phyloP scores from a whole-genome alignment of 2,329 filamentous ascomycete species.

The Tolypocladium album region DNA sequence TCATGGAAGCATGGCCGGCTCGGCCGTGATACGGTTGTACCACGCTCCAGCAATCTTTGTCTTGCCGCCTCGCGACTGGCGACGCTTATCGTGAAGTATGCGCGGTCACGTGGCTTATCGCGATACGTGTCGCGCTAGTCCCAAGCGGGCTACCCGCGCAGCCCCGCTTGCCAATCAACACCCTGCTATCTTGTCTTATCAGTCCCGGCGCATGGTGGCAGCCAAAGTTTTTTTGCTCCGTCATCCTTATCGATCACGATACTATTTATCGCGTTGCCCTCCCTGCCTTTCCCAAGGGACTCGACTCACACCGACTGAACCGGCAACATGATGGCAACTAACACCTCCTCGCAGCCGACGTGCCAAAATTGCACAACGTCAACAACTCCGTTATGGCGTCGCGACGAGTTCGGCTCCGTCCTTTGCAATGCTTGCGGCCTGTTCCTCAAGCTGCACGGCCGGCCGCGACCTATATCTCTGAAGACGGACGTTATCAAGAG shows the following conservation, averaged over 20 bases:
- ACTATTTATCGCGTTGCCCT: slow-evolving; percentile 19
- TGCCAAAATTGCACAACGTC: slow-evolving; percentile 96
- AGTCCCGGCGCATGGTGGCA: slow-evolving; percentile 15
- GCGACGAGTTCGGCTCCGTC: slow-evolving; percentile 90
- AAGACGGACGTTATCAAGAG: slow-evolving; percentile 99
- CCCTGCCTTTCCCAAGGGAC: slow-evolving; percentile 11
- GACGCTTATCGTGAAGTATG: slow-evolving; percentile 5
- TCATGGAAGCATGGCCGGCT: background rate
- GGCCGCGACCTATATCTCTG: slow-evolving; percentile 84
- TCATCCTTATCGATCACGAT: slow-evolving; percentile 27
- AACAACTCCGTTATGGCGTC: slow-evolving; percentile 92
- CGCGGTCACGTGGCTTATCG: slow-evolving; percentile 20
- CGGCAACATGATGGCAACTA: slow-evolving; percentile 39
- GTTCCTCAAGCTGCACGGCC: slow-evolving; percentile 93
- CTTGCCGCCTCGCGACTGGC: background rate
- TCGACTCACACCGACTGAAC: slow-evolving; percentile 18
- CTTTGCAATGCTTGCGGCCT: slow-evolving; percentile 98
- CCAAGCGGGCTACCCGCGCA: slow-evolving; percentile 4
- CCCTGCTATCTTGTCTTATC: slow-evolving; percentile 25
- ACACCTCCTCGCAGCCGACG: slow-evolving; percentile 70
- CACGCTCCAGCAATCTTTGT: background rate
- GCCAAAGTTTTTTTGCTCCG: slow-evolving; percentile 23
- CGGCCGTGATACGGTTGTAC: background rate
- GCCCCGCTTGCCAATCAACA: slow-evolving; percentile 4
- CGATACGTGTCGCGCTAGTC: slow-evolving; percentile 10